These are phyloP conservation scores for Magnolia kwangsiensis DNA, from an alignment of 164 flowering plant genomes.

Conservation along the genomic window DNA sequence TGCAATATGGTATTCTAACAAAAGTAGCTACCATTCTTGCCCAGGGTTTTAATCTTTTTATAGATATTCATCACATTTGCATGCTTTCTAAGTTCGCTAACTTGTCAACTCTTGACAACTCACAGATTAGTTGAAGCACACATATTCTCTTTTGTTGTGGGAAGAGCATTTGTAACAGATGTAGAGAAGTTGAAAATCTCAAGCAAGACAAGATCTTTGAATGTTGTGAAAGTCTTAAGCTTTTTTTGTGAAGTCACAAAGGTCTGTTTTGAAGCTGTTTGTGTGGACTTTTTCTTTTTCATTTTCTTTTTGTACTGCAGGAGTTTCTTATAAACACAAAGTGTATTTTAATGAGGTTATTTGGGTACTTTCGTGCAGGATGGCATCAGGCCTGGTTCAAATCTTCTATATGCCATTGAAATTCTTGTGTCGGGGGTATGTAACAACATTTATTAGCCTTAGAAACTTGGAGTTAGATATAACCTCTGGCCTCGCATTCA, in stretches of 20 bases:
- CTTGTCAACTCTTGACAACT: conserved; percentile 14
- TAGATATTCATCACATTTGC: neutral
- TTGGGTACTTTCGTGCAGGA: conserved; percentile 54
- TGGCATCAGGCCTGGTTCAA: conserved; percentile 79
- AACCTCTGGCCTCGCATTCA: neutral
- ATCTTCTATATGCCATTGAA: conserved; percentile 79
- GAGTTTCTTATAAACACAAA: neutral
- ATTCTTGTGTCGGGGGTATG: conserved; percentile 93
- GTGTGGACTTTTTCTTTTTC: neutral
- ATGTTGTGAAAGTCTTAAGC: conserved; percentile 45
- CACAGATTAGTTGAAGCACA: conserved; percentile 97
- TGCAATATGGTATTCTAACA: too few relatives aligned
- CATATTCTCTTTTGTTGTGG: conserved; percentile 97
- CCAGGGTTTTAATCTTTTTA: too few relatives aligned
- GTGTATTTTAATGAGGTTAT: neutral
- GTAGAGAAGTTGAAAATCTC: conserved; percentile 87
- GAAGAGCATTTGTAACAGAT: conserved; percentile 99
- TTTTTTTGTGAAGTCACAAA: conserved; percentile 80
- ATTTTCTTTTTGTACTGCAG: neutral
- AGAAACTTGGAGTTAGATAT: neutral
- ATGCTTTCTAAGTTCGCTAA: conserved; percentile 15
- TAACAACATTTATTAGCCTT: neutral
- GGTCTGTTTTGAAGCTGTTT: conserved; percentile 32
- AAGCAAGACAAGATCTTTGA: conserved; percentile 83
- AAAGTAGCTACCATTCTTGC: too few relatives aligned